Conservation (phyloP, 164 flowering plant genomes). For the Berberis vulgaris region DNA sequence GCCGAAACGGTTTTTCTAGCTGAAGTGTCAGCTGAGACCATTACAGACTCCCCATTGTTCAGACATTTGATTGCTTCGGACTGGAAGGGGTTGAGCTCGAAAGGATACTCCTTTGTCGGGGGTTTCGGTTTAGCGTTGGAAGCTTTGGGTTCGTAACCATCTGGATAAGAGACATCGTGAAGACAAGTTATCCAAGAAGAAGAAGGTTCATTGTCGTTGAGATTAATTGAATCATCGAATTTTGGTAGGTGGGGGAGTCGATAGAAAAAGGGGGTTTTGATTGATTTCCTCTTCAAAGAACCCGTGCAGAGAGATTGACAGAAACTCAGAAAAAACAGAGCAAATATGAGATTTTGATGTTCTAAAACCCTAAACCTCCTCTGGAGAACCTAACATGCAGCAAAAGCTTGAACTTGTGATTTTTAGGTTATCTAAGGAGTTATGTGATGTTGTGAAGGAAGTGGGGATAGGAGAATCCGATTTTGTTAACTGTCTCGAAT, state of each 20-base stretch:
- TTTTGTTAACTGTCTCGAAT: too few relatives aligned
- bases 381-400: too few relatives aligned
- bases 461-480: too few relatives aligned
- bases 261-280: slow-evolving; percentile 15
- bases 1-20: slow-evolving; percentile 98
- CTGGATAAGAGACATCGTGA: slow-evolving; percentile 85
- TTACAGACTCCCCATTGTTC: slow-evolving; percentile 74
- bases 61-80: slow-evolving; percentile 78
- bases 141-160: slow-evolving; percentile 30
- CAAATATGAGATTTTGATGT: too few relatives aligned
- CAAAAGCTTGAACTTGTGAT: too few relatives aligned
- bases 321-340: too few relatives aligned
- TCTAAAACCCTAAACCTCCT: too few relatives aligned
- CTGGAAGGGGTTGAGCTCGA: too few relatives aligned
- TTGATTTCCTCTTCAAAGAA: slow-evolving; percentile 55
- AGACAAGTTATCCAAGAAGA: slow-evolving; percentile 31
- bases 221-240: too few relatives aligned
- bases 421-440: too few relatives aligned
- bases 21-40: slow-evolving; percentile 98
- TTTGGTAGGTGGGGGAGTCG: neutral
- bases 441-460: too few relatives aligned
- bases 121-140: neutral
- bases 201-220: too few relatives aligned
- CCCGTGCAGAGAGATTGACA: slow-evolving; percentile 14
- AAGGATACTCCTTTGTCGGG: slow-evolving; percentile 52